Conservation (phyloP, 805 yeast species). For the Maudiozyma turicensis region DNA sequence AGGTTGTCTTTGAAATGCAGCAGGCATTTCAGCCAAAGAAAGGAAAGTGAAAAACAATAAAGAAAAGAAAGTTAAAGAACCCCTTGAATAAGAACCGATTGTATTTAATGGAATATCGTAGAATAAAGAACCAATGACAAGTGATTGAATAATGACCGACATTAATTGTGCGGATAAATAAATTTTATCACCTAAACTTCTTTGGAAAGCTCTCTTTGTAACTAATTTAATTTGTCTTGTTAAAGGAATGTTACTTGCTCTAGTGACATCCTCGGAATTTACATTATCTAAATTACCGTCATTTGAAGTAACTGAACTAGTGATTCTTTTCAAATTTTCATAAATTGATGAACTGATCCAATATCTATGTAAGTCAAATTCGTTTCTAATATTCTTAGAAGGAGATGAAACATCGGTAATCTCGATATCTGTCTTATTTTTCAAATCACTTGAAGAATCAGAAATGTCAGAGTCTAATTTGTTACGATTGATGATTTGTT, state of each 20-base stretch:
- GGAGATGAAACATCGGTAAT: neutral
- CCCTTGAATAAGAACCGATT: conserved; percentile 42
- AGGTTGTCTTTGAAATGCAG: conserved; percentile 38
- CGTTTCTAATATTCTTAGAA: conserved; percentile 19
- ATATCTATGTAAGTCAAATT: conserved; percentile 37
- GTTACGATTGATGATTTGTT: neutral
- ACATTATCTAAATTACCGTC: conserved; percentile 23
- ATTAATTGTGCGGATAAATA: conserved; percentile 33
- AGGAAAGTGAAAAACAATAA: conserved; percentile 47
- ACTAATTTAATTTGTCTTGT: conserved; percentile 37
- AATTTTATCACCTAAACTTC: conserved; percentile 38
- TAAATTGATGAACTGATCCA: conserved; percentile 25
- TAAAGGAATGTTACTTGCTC: conserved; percentile 13
- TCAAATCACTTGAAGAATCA: neutral
- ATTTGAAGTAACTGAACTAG: conserved; percentile 24
- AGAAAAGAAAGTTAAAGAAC: conserved; percentile 44
- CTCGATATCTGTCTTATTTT: neutral
- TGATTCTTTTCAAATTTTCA: conserved; percentile 10
- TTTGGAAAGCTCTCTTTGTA: conserved; percentile 36
- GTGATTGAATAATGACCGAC: conserved; percentile 33
- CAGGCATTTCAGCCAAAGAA: conserved; percentile 46
- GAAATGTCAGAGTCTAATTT: neutral
- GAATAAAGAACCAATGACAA: conserved; percentile 43
- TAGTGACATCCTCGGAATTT: conserved; percentile 22
- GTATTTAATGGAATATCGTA: conserved; percentile 37